Percentiles rank a stretch among this genome's conserved stretches.
Conservation (phyloP, 306 rosid genomes). For the Cicer yamashitae region DNA sequence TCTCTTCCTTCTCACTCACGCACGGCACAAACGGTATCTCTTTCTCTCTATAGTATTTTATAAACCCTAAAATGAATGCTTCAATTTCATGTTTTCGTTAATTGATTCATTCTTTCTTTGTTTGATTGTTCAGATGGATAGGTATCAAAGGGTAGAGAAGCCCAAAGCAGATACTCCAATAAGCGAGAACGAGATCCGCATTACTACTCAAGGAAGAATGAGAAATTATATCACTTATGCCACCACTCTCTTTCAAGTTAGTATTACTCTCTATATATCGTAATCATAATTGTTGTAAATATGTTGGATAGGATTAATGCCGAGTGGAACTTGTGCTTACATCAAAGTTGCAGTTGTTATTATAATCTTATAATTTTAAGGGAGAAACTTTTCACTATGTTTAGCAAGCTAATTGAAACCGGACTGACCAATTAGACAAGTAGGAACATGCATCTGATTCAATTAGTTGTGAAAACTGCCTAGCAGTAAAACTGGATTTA, state of each 20-base stretch:
- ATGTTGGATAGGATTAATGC: too few relatives aligned
- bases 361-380: too few relatives aligned
- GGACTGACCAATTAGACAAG: too few relatives aligned
- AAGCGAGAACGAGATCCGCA: constrained; percentile 85
- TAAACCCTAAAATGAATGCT: constrained; percentile 38
- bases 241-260: constrained; percentile 83
- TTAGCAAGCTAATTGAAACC: too few relatives aligned
- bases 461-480: too few relatives aligned
- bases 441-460: too few relatives aligned
- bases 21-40: constrained; percentile 27
- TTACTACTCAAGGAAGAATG: constrained; percentile 86
- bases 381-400: too few relatives aligned
- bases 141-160: constrained; percentile 91
- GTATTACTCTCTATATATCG: not conserved
- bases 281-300: too few relatives aligned
- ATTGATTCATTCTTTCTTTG: not conserved
- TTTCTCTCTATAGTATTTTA: not conserved
- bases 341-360: too few relatives aligned
- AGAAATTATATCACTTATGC: constrained; percentile 84
- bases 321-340: too few relatives aligned
- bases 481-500: too few relatives aligned
- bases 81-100: not conserved
- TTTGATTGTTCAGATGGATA: constrained; percentile 60
- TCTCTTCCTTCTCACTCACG: not conserved
- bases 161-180: constrained; percentile 69